These are phyloP conservation scores for Rhododendron williamsianum DNA, from an alignment of 148 eudicot species.

Conservation along the genomic window DNA sequence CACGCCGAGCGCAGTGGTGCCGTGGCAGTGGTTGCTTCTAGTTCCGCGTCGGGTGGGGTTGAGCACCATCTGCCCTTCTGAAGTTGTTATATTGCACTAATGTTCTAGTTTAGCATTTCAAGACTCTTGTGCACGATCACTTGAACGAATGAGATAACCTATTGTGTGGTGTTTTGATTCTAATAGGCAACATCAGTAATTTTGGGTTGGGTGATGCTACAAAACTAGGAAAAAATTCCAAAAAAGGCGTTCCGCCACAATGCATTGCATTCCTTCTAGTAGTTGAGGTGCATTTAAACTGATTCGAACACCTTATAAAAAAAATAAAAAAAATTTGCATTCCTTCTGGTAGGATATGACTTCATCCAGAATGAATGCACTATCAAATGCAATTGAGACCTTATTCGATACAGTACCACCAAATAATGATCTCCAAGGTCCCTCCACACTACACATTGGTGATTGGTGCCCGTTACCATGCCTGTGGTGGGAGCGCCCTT, in stretches of 20 bases:
- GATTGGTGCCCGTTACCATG: not conserved
- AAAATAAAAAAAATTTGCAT: not conserved
- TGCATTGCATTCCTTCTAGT: not conserved
- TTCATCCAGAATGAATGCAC: not conserved
- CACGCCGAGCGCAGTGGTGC: constrained; percentile 62
- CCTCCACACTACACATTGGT: not conserved
- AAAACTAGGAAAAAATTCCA: not conserved
- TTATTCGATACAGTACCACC: too few species aligned
- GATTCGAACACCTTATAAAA: too few species aligned
- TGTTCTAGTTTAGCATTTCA: not conserved
- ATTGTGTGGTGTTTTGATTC: not conserved
- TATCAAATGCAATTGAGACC: not conserved
- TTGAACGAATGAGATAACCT: not conserved
- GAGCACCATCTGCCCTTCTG: constrained; percentile 7
- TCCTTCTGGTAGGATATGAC: not conserved
- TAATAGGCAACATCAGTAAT: not conserved
- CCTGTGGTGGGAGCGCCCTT: not conserved
- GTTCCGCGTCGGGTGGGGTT: constrained; percentile 17
- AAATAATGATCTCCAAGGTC: not conserved
- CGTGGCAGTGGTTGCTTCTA: constrained; percentile 10
- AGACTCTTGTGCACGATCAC: not conserved
- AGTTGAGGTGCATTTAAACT: not conserved
- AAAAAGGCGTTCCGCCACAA: not conserved
- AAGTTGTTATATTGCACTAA: not conserved
- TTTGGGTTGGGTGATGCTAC: not conserved